Evolutionary conservation across 768 basidiomycete genomes (phyloP).

Genomic region (Lactarius hengduanensis): DNA sequence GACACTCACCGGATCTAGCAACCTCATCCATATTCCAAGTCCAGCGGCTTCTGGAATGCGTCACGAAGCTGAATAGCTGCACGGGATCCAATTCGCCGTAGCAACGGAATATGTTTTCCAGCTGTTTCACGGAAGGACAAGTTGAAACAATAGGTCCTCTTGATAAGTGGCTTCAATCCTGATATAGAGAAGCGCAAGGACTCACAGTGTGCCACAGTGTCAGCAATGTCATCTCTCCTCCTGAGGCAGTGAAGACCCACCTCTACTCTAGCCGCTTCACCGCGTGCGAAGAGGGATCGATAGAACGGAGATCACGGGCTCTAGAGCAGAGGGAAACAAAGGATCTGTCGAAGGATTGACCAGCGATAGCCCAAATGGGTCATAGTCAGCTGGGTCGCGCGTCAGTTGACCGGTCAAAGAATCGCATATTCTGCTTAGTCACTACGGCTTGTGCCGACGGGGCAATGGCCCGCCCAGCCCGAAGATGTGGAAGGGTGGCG

Average conservation of each 20-base stretch:
- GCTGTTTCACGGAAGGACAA: not conserved
- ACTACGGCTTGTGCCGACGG: too few species aligned
- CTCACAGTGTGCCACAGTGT: not conserved
- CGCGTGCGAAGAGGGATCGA: not conserved
- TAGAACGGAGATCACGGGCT: not conserved
- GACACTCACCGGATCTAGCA: not conserved
- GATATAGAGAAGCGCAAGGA: not conserved
- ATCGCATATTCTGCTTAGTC: too few species aligned
- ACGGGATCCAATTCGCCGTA: not conserved
- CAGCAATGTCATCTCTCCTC: not conserved
- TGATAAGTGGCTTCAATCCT: not conserved
- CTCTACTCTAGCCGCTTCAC: not conserved
- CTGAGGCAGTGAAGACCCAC: too few species aligned
- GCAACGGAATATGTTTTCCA: not conserved
- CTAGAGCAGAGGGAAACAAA: constrained; percentile 1
- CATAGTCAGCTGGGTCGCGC: too few species aligned
- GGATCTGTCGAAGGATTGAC: not conserved
- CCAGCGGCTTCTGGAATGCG: not conserved
- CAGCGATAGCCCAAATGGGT: not conserved
- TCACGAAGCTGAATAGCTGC: constrained; percentile 3
- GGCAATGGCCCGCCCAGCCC: too few species aligned
- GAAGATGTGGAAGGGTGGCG: too few species aligned
- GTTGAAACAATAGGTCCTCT: not conserved
- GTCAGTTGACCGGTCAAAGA: too few species aligned
- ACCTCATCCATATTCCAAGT: not conserved